Evolutionary conservation across 2,329 filamentous ascomycete species (phyloP).

Genomic region (Teratosphaeria destructans): DNA sequence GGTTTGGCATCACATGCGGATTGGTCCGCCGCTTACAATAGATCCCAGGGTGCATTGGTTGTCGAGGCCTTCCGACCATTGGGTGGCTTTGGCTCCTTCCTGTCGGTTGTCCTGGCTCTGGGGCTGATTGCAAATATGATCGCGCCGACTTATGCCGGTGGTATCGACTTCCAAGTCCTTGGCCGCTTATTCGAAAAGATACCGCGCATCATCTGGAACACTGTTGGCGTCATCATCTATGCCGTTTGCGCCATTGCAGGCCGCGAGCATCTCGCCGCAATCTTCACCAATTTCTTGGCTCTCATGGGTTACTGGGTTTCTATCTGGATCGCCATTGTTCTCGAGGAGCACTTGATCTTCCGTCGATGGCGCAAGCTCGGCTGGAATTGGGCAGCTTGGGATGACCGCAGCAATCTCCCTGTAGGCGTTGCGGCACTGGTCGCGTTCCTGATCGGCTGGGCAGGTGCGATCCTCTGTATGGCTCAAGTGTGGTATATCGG

Average conservation of each 20-base stretch:
- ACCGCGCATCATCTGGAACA: slow-evolving; percentile 56
- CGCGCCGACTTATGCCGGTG: slow-evolving; percentile 53
- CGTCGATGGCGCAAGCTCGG: slow-evolving; percentile 34
- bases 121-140: slow-evolving; percentile 58
- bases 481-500: slow-evolving; percentile 60
- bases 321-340: slow-evolving; percentile 53
- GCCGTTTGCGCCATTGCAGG: slow-evolving; percentile 56
- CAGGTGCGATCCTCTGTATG: slow-evolving; percentile 56
- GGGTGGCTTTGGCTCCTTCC: slow-evolving; percentile 55
- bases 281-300: slow-evolving; percentile 60
- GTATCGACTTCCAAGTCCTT: slow-evolving; percentile 59
- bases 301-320: slow-evolving; percentile 63
- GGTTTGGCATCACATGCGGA: slow-evolving; percentile 42
- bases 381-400: slow-evolving; percentile 54
- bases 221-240: slow-evolving; percentile 50
- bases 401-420: slow-evolving; percentile 48
- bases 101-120: slow-evolving; percentile 53
- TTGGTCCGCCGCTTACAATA: slow-evolving; percentile 47
- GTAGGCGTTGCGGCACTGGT: slow-evolving; percentile 51
- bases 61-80: slow-evolving; percentile 51
- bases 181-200: slow-evolving; percentile 47
- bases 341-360: slow-evolving; percentile 55
- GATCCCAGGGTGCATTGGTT: slow-evolving; percentile 53
- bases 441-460: slow-evolving; percentile 56
- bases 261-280: slow-evolving; percentile 48